phyloP scores from a whole-genome alignment of 1,284 basidiomycete genomes.

The Stereum hirsutum region DNA sequence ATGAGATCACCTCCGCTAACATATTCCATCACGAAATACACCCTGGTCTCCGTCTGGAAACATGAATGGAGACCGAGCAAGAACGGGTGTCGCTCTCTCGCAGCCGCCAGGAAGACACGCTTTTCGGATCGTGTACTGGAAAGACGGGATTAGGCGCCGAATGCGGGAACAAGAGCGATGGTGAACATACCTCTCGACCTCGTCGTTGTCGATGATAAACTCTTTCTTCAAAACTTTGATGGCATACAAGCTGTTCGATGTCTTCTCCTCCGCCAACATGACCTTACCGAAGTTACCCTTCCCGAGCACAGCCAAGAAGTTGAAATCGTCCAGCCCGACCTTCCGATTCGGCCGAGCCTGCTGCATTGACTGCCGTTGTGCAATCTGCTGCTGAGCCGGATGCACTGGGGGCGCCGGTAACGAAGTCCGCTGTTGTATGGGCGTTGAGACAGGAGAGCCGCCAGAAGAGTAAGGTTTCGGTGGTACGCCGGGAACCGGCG shows the following conservation, averaged over 20 bases:
- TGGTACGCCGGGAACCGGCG: constrained; percentile 8
- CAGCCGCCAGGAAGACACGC: constrained; percentile 94
- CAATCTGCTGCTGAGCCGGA: constrained; percentile 7
- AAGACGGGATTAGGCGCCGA: constrained; percentile 7
- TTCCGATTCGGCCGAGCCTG: constrained; percentile 53
- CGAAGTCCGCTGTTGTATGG: constrained; percentile 27
- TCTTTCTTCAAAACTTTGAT: constrained; percentile 99
- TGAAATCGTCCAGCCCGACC: constrained; percentile 97
- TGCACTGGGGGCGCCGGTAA: constrained; percentile 21
- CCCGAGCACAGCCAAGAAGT: constrained; percentile 96
- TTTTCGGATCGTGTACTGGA: constrained; percentile 96
- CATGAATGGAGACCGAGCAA: constrained; percentile 95
- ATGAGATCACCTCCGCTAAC: constrained; percentile 76
- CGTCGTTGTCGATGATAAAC: constrained; percentile 99
- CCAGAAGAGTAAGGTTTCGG: constrained; percentile 9
- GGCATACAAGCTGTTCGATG: constrained; percentile 82
- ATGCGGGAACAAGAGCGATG: constrained; percentile 2
- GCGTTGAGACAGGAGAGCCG: constrained; percentile 14
- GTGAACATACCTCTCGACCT: constrained; percentile 84
- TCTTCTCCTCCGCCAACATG: constrained; percentile 99
- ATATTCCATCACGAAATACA: constrained; percentile 81
- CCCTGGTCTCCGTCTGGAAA: constrained; percentile 99
- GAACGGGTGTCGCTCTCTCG: constrained; percentile 96
- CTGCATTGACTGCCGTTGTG: constrained; percentile 21
- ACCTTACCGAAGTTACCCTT: constrained; percentile 99